Percentiles rank a stretch among this genome's conserved stretches.
Conservation (phyloP, 495 filamentous ascomycete genomes). For the Aspergillus carlsbadensis region DNA sequence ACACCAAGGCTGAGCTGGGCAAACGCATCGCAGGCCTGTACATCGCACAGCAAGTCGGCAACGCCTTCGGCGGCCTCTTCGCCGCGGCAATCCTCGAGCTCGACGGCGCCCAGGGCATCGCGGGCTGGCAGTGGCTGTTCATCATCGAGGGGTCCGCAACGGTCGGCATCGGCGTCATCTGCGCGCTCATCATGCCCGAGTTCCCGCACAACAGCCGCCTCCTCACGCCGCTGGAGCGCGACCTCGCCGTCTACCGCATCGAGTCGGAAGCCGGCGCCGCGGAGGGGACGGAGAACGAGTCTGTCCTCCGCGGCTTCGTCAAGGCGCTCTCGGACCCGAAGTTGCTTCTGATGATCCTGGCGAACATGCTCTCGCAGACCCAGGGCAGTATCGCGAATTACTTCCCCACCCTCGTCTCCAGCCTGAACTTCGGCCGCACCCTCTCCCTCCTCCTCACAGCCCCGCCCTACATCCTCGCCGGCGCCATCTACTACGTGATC, state of each 20-base stretch:
- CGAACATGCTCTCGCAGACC: conserved; percentile 30
- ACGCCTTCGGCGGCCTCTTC: conserved; percentile 56
- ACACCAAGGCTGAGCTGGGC: conserved; percentile 54
- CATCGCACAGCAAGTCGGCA: conserved; percentile 53
- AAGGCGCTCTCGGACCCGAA: conserved; percentile 28
- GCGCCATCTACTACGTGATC: conserved; percentile 22
- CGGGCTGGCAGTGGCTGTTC: conserved; percentile 55
- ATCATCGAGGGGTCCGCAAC: conserved; percentile 46
- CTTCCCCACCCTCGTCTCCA: conserved; percentile 12
- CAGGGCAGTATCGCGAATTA: conserved; percentile 25
- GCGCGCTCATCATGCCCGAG: conserved; percentile 41
- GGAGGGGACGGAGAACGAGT: conserved; percentile 24
- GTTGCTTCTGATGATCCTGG: conserved; percentile 24
- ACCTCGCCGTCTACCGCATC: conserved; percentile 30
- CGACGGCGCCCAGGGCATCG: conserved; percentile 38
- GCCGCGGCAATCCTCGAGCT: conserved; percentile 54
- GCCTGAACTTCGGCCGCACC: conserved; percentile 9
- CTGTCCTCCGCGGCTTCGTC: conserved; percentile 18
- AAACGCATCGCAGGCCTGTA: conserved; percentile 58
- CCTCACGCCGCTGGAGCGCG: conserved; percentile 22
- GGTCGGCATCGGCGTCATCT: conserved; percentile 38
- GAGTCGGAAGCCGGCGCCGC: conserved; percentile 30
- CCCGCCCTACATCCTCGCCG: conserved; percentile 25
- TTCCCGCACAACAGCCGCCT: conserved; percentile 32
- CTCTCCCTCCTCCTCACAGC: conserved; percentile 14